Conservation (phyloP, 2,329 filamentous ascomycete species). For the Aschersonia sp. region DNA sequence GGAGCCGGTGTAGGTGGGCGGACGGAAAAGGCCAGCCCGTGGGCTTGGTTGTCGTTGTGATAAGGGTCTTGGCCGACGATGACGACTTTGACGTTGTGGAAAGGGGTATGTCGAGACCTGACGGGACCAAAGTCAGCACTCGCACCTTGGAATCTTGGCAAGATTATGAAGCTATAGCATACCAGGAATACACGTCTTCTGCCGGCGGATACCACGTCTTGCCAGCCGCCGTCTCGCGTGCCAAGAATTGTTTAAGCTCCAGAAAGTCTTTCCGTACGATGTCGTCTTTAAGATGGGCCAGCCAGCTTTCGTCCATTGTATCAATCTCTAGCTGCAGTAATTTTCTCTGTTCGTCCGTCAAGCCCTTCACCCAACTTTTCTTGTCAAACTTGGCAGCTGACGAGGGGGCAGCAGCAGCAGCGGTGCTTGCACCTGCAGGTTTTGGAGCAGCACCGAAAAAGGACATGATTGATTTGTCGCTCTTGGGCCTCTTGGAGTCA, state of each 20-base stretch:
- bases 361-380: slow-evolving; percentile 67
- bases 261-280: slow-evolving; percentile 68
- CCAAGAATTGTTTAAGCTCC: slow-evolving; percentile 74
- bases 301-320: slow-evolving; percentile 82
- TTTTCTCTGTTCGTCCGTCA: slow-evolving; percentile 69
- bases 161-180: slow-evolving; percentile 12
- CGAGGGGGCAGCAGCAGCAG: slow-evolving; percentile 12
- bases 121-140: not conserved
- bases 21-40: slow-evolving; percentile 91
- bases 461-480: slow-evolving; percentile 68
- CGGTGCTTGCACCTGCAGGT: slow-evolving; percentile 12
- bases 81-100: slow-evolving; percentile 78
- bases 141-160: not conserved
- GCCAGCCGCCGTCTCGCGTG: slow-evolving; percentile 56
- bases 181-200: slow-evolving; percentile 93
- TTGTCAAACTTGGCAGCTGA: slow-evolving; percentile 60
- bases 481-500: slow-evolving; percentile 56
- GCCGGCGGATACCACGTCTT: slow-evolving; percentile 77
- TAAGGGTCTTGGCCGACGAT: slow-evolving; percentile 96
- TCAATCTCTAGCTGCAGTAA: slow-evolving; percentile 82
- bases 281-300: slow-evolving; percentile 78
- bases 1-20: slow-evolving; percentile 78
- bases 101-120: slow-evolving; percentile 57
- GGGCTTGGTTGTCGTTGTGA: slow-evolving; percentile 88
- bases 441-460: slow-evolving; percentile 67